Evolutionary conservation across 2,329 filamentous ascomycete species (phyloP).

Genomic region (Rhynchosporium graminicola): DNA sequence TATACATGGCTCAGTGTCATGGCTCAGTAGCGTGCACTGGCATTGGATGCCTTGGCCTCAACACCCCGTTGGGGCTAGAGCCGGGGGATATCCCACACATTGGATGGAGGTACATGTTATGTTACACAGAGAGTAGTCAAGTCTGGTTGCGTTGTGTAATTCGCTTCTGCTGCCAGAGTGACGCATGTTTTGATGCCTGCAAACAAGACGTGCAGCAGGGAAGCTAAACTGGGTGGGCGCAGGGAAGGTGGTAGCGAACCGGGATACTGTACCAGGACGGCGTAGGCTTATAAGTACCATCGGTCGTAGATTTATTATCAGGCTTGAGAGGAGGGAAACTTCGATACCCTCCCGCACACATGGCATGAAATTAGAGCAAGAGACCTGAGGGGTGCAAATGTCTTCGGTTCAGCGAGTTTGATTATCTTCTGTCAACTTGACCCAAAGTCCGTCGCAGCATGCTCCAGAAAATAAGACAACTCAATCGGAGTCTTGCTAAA

Average conservation of each 20-base stretch:
- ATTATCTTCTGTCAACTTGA: too few species aligned
- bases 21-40: slow-evolving; percentile 6
- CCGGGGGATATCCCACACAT: background rate
- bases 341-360: too few species aligned
- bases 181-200: slow-evolving; percentile 24
- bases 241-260: slow-evolving; percentile 9
- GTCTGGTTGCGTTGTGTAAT: slow-evolving; percentile 9
- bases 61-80: slow-evolving; percentile 6
- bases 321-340: too few species aligned
- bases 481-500: too few species aligned
- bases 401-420: too few species aligned
- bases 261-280: background rate
- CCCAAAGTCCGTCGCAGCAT: too few species aligned
- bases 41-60: slow-evolving; percentile 21
- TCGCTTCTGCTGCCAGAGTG: slow-evolving; percentile 19
- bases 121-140: slow-evolving; percentile 2
- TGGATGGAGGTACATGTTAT: slow-evolving; percentile 8
- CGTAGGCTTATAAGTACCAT: background rate
- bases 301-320: too few species aligned
- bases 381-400: too few species aligned
- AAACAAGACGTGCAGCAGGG: background rate
- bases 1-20: background rate
- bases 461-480: too few species aligned
- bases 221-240: slow-evolving; percentile 19
- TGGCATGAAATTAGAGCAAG: too few species aligned